Evolutionary conservation across 345 rosid species (phyloP), one percentile per base, ranked within the genome.

Genomic region (Raphanus raphanistrum): DNA sequence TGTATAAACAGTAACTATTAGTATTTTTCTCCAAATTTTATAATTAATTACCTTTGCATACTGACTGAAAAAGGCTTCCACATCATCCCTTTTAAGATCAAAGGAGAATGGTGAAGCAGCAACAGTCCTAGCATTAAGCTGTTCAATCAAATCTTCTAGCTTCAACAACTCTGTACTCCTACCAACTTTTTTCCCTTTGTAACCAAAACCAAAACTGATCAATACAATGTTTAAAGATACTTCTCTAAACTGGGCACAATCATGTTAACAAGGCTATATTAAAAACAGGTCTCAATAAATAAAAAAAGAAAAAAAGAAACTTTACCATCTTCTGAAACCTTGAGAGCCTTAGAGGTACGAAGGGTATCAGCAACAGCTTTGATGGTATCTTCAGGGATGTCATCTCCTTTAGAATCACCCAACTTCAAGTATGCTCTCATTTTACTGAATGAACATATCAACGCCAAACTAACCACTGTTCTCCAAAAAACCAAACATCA

Each of bases 371-470:
- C 99, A 73, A 92, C 99, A 10, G 90, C 90, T 80, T 87, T 79
- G 57, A 95, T 70, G 0, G 89, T 92, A 60, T 83, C 91, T 79
- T 88, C 98, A 0, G 94, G 86, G 0, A 92, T 81, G 0, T 90
- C 97, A 8, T 91, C 96, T 2, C 89, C 84, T 89, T 87, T 92
- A 7, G 81, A 72, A 77, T 84, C 84, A 36, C 70, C 84, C 83
- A 95, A 79, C 61, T 88, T 86, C 75, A 95, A 88, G 88, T 91
- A 88, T 41, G 76, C 84, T 79, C 87, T 91, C 99, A 95, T 95
- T 87, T 88, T 92, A 81, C 89, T 83, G 62, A 95, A 95, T 21
- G 97, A 87, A 61, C 99, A 95, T 72, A 95, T 92, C 88, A 95
- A 87, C 54, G 90, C 90, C 87, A 95, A 83, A 73, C 87, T 87